These are phyloP conservation scores for Colletotrichum eleusines DNA, from an alignment of 2,329 filamentous ascomycete species.

Conservation along the genomic window DNA sequence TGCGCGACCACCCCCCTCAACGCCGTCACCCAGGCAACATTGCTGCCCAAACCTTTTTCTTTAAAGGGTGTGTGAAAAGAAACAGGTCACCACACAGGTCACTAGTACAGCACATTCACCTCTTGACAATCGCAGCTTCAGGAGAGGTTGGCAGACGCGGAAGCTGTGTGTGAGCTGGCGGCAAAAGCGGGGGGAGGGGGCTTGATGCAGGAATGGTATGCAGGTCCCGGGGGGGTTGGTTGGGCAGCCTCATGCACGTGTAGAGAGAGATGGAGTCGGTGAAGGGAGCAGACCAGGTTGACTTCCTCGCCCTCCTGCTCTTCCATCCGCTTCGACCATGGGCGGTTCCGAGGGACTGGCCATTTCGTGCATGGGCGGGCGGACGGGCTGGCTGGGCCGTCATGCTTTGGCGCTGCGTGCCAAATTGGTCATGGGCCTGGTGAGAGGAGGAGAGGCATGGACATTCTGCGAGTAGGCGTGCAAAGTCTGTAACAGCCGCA, in stretches of 20 bases:
- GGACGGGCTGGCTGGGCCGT: constrained; percentile 2
- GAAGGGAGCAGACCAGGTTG: neutral
- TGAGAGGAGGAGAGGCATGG: neutral
- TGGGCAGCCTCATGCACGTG: neutral
- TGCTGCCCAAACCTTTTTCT: constrained; percentile 8
- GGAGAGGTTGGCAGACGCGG: neutral
- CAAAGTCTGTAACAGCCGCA: neutral
- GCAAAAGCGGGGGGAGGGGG: neutral
- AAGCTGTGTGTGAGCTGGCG: constrained; percentile 2
- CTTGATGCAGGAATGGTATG: constrained; percentile 5
- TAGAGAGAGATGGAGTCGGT: constrained; percentile 9
- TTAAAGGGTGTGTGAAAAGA: no score
- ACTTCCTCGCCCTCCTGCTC: neutral
- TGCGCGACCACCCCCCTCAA: neutral
- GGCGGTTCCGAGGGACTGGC: neutral
- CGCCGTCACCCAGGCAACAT: neutral
- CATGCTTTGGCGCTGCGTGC: neutral
- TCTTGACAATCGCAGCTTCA: neutral
- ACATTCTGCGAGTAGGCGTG: neutral
- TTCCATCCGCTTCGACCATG: neutral
- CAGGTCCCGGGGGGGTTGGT: neutral
- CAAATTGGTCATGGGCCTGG: neutral
- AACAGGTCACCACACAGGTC: neutral
- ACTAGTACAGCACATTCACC: neutral
- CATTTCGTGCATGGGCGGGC: neutral